phyloP scores from a whole-genome alignment of 2,329 filamentous ascomycete species.

The Penicillium sp. region DNA sequence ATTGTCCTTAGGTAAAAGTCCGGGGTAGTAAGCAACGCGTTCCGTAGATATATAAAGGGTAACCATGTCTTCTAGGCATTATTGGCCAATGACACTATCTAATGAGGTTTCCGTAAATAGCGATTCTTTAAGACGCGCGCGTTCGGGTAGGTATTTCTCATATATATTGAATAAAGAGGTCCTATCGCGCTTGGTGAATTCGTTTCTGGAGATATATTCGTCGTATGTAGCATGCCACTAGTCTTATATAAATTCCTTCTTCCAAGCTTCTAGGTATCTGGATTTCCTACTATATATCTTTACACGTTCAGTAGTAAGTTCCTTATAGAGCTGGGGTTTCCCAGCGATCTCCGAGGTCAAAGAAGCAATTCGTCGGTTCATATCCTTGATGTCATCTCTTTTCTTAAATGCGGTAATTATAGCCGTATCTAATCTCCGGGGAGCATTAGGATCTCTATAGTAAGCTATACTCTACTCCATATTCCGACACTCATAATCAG shows the following conservation, averaged over 20 bases:
- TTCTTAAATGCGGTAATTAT: slow-evolving; percentile 10
- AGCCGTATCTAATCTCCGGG: slow-evolving; percentile 14
- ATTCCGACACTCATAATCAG: slow-evolving; percentile 18
- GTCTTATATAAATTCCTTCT: slow-evolving; percentile 13
- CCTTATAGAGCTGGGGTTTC: slow-evolving; percentile 8
- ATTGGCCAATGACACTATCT: slow-evolving; percentile 16
- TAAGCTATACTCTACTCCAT: slow-evolving; percentile 26
- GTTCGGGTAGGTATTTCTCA: slow-evolving; percentile 20
- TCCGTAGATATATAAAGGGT: slow-evolving; percentile 14
- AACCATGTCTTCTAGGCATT: slow-evolving; percentile 21
- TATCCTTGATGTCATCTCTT: slow-evolving; percentile 9
- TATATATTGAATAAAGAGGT: slow-evolving; percentile 22
- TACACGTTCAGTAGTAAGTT: slow-evolving; percentile 5
- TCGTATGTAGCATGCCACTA: slow-evolving; percentile 21
- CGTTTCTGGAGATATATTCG: slow-evolving; percentile 21
- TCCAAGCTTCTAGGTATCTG: slow-evolving; percentile 13
- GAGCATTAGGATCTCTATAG: slow-evolving; percentile 19
- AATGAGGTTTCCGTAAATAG: slow-evolving; percentile 17
- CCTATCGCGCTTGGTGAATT: slow-evolving; percentile 16
- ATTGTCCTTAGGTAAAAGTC: slow-evolving; percentile 3
- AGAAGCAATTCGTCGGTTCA: slow-evolving; percentile 16
- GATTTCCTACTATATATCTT: slow-evolving; percentile 20
- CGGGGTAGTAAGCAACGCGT: slow-evolving; percentile 16
- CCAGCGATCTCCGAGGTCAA: slow-evolving; percentile 15
- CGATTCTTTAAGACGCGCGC: slow-evolving; percentile 11